Evolutionary conservation across 2,329 filamentous ascomycete species (phyloP).

Genomic region (Sclerotinia nivalis): DNA sequence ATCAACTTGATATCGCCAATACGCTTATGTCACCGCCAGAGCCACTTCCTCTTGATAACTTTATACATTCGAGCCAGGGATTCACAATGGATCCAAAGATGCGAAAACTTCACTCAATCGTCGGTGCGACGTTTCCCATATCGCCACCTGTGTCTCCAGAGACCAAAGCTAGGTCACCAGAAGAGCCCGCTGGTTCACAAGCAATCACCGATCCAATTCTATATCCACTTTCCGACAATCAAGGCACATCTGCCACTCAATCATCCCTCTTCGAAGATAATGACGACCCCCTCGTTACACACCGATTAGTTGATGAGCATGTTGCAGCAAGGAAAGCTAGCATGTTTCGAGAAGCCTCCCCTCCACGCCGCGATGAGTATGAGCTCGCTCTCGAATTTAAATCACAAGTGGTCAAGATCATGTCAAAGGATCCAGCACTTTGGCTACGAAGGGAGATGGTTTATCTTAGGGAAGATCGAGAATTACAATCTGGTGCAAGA

Average conservation of each 20-base stretch:
- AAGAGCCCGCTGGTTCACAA: conserved; percentile 40
- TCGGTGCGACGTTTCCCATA: conserved; percentile 44
- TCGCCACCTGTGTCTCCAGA: conserved; percentile 62
- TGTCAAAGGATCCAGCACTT: conserved; percentile 33
- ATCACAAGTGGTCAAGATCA: conserved; percentile 50
- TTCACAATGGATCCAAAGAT: conserved; percentile 35
- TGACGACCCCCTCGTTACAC: conserved; percentile 41
- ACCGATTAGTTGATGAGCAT: conserved; percentile 51
- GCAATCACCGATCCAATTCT: conserved; percentile 56
- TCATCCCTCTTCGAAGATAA: conserved; percentile 53
- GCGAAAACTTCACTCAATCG: conserved; percentile 40
- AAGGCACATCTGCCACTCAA: conserved; percentile 45
- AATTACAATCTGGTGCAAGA: conserved; percentile 29
- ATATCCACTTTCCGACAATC: conserved; percentile 52
- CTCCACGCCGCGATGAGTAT: conserved; percentile 56
- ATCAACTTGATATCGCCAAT: conserved; percentile 41
- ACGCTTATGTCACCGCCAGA: conserved; percentile 65
- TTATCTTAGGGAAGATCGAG: conserved; percentile 36
- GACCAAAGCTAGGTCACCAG: conserved; percentile 37
- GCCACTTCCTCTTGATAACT: conserved; percentile 54
- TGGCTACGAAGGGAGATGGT: conserved; percentile 38
- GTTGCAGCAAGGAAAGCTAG: conserved; percentile 36
- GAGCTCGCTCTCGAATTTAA: conserved; percentile 54
- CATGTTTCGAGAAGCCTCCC: conserved; percentile 47
- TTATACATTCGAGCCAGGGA: conserved; percentile 38